A percentile compares a stretch with the other conserved stretches of the same genome.
phyloP scores from a whole-genome alignment of 73 alveolate genomes.

The Stentor coeruleus region DNA sequence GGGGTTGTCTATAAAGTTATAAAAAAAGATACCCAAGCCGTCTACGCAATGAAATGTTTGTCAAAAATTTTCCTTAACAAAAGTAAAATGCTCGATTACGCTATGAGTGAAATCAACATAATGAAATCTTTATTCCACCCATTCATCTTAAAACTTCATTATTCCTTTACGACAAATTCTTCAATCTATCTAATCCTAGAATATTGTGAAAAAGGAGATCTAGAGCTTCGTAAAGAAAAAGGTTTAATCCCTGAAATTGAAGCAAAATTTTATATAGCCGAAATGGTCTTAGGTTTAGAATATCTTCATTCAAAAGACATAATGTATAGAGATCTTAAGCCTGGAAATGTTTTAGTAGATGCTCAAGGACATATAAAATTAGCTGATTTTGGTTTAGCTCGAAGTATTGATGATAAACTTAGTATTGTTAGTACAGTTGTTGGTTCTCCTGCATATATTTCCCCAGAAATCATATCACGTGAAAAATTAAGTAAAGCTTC shows the following conservation, averaged over 20 bases:
- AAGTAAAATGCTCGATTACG: conserved; percentile 46
- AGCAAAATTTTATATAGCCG: conserved; percentile 58
- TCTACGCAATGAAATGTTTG: conserved; percentile 83
- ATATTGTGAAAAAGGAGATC: conserved; percentile 63
- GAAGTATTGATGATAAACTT: conserved; percentile 61
- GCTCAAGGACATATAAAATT: conserved; percentile 73
- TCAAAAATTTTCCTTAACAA: conserved; percentile 73
- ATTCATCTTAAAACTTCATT: conserved; percentile 38
- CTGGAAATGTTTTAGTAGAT: conserved; percentile 86
- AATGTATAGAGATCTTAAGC: conserved; percentile 86
- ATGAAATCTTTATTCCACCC: conserved; percentile 47
- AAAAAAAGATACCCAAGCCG: conserved; percentile 19
- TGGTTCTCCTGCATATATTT: conserved; percentile 96
- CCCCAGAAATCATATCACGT: conserved; percentile 77
- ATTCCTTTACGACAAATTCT: conserved; percentile 45
- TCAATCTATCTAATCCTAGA: conserved; percentile 49
- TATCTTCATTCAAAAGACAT: conserved; percentile 49
- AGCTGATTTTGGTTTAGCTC: conserved; percentile 92
- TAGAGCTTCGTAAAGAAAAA: conserved; percentile 38
- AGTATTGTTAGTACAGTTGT: conserved; percentile 81
- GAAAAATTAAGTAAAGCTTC: conserved; percentile 61
- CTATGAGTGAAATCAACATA: conserved; percentile 33
- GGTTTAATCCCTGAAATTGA: conserved; percentile 35
- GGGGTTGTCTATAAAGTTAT: background rate
- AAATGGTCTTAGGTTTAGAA: conserved; percentile 57